These are phyloP conservation scores for Jamesozyma piceae DNA, from an alignment of 805 yeast genomes.

Conservation along the genomic window DNA sequence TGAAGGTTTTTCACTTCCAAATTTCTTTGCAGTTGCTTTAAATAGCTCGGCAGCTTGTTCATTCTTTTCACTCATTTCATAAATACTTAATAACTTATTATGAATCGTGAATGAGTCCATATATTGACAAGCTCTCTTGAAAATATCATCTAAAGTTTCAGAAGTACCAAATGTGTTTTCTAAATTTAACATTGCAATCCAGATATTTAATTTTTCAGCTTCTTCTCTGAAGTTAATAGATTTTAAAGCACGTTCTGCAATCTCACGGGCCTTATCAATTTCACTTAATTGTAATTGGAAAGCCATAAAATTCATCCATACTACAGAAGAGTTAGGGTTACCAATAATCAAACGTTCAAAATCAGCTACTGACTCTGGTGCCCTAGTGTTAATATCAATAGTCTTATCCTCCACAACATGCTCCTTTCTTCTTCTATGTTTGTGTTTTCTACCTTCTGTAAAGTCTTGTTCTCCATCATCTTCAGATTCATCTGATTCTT, in stretches of 20 bases:
- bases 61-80: conserved; percentile 59
- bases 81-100: conserved; percentile 68
- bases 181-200: conserved; percentile 91
- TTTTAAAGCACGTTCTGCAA: conserved; percentile 86
- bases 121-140: conserved; percentile 78
- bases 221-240: conserved; percentile 87
- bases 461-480: conserved; percentile 50
- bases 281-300: conserved; percentile 93
- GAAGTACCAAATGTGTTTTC: conserved; percentile 88
- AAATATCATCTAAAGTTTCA: conserved; percentile 69
- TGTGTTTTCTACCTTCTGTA: conserved; percentile 35
- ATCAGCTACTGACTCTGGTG: conserved; percentile 86
- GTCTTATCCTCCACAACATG: conserved; percentile 65
- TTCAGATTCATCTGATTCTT: conserved; percentile 44
- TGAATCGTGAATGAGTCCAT: conserved; percentile 85
- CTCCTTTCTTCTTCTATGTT: conserved; percentile 38
- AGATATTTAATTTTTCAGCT: conserved; percentile 82
- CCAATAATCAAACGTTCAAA: conserved; percentile 88
- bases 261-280: conserved; percentile 85
- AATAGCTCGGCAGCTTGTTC: conserved; percentile 63
- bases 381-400: conserved; percentile 68
- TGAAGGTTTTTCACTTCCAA: conserved; percentile 55
- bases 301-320: conserved; percentile 98
- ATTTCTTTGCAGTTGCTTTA: conserved; percentile 64
- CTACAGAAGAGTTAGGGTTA: conserved; percentile 83